phyloP scores from a whole-genome alignment of 306 rosid species.

The Pyrus communis region DNA sequence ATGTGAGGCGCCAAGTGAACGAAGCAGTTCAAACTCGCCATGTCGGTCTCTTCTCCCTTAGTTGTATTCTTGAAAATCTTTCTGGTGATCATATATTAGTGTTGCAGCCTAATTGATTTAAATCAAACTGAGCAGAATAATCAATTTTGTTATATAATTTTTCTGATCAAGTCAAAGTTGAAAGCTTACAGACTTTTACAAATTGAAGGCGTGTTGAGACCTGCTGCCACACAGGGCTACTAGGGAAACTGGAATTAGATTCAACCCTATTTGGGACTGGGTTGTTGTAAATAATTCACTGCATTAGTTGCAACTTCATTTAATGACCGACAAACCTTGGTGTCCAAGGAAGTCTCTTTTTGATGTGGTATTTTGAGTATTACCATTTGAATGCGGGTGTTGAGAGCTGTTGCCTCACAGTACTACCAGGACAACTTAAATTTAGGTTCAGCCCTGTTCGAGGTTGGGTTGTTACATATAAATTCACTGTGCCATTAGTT shows the following conservation, averaged over 20 bases:
- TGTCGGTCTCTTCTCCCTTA: slow-evolving; percentile 50
- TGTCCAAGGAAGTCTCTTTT: not conserved
- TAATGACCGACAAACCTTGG: not conserved
- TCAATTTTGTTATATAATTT: not conserved
- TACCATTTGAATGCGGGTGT: not conserved
- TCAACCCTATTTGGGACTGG: not conserved
- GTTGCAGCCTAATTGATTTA: not conserved
- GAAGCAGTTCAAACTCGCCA: slow-evolving; percentile 92
- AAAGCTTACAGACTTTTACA: not conserved
- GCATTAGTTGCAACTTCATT: no score
- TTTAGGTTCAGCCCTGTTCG: not conserved
- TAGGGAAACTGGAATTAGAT: not conserved
- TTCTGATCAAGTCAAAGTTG: not conserved
- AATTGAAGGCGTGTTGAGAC: not conserved
- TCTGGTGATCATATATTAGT: not conserved
- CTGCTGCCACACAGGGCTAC: not conserved
- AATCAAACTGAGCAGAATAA: not conserved
- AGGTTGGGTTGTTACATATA: not conserved
- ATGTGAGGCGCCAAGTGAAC: slow-evolving; percentile 81
- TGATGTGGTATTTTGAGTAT: not conserved
- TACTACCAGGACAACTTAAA: not conserved
- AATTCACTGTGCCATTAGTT: not conserved
- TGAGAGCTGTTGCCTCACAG: not conserved
- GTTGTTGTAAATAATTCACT: no score
- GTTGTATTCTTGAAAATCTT: slow-evolving; percentile 9